These are phyloP conservation scores for Geosmithia putterillii DNA, from an alignment of 2,329 filamentous ascomycete species.

Conservation along the genomic window DNA sequence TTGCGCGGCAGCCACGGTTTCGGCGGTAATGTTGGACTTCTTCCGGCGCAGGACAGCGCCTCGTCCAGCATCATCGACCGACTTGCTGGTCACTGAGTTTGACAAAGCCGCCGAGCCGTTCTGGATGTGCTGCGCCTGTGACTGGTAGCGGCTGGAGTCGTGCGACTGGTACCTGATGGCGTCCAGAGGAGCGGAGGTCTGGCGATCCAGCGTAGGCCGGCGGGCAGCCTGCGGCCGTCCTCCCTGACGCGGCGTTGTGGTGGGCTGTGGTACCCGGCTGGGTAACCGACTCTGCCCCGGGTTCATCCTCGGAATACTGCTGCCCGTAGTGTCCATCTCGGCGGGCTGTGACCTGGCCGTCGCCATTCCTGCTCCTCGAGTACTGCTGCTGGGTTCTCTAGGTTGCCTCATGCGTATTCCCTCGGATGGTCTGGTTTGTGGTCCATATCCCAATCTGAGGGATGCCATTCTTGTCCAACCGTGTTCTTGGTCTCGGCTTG, in stretches of 20 bases:
- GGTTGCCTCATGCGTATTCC: slow-evolving; percentile 15
- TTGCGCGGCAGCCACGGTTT: slow-evolving; percentile 16
- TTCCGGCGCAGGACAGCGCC: slow-evolving; percentile 37
- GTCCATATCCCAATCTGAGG: slow-evolving; percentile 24
- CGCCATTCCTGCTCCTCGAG: not conserved
- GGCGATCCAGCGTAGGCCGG: slow-evolving; percentile 19
- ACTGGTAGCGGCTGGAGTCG: slow-evolving; percentile 17
- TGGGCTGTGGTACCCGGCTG: slow-evolving; percentile 10
- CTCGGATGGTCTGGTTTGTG: slow-evolving; percentile 26
- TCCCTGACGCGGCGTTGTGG: not conserved
- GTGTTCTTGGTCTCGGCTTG: slow-evolving; percentile 1
- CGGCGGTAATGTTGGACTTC: slow-evolving; percentile 30
- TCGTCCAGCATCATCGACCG: slow-evolving; percentile 17
- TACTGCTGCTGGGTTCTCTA: slow-evolving; percentile 7
- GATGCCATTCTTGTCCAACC: slow-evolving; percentile 28
- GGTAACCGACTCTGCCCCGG: slow-evolving; percentile 3
- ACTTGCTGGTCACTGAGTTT: slow-evolving; percentile 19
- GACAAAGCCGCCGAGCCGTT: slow-evolving; percentile 19
- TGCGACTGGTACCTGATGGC: slow-evolving; percentile 25
- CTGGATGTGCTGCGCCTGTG: slow-evolving; percentile 17
- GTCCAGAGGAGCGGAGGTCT: slow-evolving; percentile 16
- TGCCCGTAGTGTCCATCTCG: not conserved
- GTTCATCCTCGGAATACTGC: slow-evolving; percentile 4
- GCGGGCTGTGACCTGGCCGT: not conserved
- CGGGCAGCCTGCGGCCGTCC: slow-evolving; percentile 2